Evolutionary conservation across 306 rosid species (phyloP), one percentile per base, ranked within the genome.

Genomic region (Cicer judaicum): DNA sequence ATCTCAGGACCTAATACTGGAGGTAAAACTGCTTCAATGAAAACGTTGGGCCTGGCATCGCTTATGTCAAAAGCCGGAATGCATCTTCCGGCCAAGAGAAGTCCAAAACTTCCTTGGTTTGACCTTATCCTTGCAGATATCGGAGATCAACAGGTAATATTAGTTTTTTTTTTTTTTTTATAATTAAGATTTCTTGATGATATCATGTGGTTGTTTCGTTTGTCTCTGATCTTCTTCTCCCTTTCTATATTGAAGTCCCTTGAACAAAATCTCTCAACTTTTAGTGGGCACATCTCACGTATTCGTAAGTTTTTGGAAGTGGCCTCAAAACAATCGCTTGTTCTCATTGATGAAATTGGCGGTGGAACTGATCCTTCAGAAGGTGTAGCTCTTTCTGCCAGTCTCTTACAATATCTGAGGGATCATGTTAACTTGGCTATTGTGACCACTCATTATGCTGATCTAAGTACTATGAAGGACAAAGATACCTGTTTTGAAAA

Each of bases 51-150:
- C 75, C 79, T 93, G 64, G 93, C 89, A 67, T 89, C 97, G 19
- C 93, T 93, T 68, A 93, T 93, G 97, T 90, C 94, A 47, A 93
- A 93, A 85, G 97, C 98, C 69, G 98, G 98, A 75, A 91, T 93
- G 93, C 89, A 88, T 79, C 80, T 93, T 73, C 97, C 98, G 65
- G 94, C 98, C 64, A 87, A 83, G 81, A 87, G 65, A 89, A 50
- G 57, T 75, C 96, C 98, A 65, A 88, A 80, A 73, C 90, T 93
- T 83, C 97, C 98, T 10, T 93, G 98, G 98, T 93, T 91, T 83
- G 92, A 93, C 84, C 87, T 89, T 79, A 84, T 93, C 84, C 88
- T 93, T 59, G 94, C 94, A 14, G 94, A 91, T 86, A 90, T 93
- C 61, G 98, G 98, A 81, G 98, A 93, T 85, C 94, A 88, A 40